Base-by-base conservation (phyloP, 306 rosid species). In the Trifolium fragiferum region DNA sequence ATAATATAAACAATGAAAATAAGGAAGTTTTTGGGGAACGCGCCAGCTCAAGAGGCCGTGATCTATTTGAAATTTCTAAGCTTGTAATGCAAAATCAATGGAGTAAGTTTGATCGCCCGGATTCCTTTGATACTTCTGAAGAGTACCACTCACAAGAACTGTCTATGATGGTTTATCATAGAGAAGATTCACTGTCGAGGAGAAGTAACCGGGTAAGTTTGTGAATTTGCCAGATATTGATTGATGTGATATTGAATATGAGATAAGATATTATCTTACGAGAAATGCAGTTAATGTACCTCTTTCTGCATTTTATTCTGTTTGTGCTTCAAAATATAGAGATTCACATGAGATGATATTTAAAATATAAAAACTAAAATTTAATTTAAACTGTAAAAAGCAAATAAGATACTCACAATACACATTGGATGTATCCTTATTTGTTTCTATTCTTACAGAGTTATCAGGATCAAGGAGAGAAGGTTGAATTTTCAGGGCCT, bases 401-500 rank as follows among this genome's bases (percentile, higher is more conserved):
- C 40, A 35, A 35, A 6, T 37, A 37, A 37, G 8, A 37, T 37
- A 37, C 40, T 35, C 9, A 35, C 10, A 37, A 37, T 7, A 37
- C 40, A 37, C 40, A 7, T 7, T 25, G 0, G 27, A 23, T 23
- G 25, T 2, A 66, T 32, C 78, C 63, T 78, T 67, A 63, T 57
- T 25, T 47, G 27, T 74, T 68, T 76, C 72, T 50, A 38, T 77
- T 18, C 55, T 63, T 68, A 76, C 89, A 89, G 98, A 88, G 86
- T 60, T 88, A 87, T 72, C 89, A 86, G 66, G 96, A 95, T 78
- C 87, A 87, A 84, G 88, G 82, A 76, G 98, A 90, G 55, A 92
- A 85, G 67, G 99, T 92, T 38, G 98, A 95, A 70, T 92, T 86
- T 85, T 95, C 99, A 23, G 99, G 99, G 21, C 99, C 99, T 13